A percentile compares a stretch with the other conserved stretches of the same genome.
Evolutionary conservation across 176 grass and related monocot genomes (phyloP).

Genomic region (Oryza punctata): DNA sequence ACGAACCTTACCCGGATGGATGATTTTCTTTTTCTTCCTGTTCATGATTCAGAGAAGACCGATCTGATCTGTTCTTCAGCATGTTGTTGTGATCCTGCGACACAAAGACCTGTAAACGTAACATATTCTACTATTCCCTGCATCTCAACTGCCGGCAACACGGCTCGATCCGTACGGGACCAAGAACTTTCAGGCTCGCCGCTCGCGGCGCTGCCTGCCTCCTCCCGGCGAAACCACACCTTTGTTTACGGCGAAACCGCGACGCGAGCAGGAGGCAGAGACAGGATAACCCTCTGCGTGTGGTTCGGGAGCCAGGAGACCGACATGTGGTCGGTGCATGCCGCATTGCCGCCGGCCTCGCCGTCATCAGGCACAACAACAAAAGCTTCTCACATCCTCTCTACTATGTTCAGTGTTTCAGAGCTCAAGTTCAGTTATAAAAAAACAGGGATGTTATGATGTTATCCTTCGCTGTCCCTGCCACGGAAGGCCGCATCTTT

Average conservation of each 20-base stretch:
- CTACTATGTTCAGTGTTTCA: not conserved
- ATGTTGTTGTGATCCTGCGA: not conserved
- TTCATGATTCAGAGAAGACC: not conserved
- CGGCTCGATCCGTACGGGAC: not conserved
- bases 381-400: not conserved
- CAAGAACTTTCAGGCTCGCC: not conserved
- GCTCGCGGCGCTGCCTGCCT: not conserved
- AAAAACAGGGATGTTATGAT: not conserved
- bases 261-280: not conserved
- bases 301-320: constrained; percentile 32
- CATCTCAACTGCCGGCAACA: not conserved
- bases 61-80: not conserved
- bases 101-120: not conserved
- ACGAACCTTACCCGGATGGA: not conserved
- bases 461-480: constrained; percentile 12
- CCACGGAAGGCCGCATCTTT: not conserved
- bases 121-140: not conserved
- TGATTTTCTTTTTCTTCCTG: constrained; percentile 11
- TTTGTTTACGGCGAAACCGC: not conserved
- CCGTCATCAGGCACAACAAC: not conserved
- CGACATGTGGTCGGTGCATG: not conserved
- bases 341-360: not conserved
- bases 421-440: not conserved
- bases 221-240: not conserved
- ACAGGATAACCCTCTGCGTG: not conserved